Evolutionary conservation across 768 basidiomycete genomes (phyloP), one percentile per base, ranked within the genome.

Genomic region (Kwoniella pini): DNA sequence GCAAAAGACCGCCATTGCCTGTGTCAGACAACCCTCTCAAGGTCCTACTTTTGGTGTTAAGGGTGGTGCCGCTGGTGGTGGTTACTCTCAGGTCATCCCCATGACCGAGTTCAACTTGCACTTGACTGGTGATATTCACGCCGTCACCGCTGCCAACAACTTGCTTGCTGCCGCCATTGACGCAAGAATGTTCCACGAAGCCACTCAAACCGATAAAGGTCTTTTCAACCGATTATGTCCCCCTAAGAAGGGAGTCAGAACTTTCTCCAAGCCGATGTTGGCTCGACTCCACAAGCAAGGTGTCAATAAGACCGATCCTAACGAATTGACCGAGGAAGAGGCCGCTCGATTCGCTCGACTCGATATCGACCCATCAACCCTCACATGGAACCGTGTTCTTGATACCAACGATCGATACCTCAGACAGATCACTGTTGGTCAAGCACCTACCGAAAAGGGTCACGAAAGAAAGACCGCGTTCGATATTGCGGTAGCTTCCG

Each of bases 11-110:
- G 85, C 92, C 10, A 97, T 96, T 78, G 95, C 96, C 45, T 96
- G 93, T 77, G 93, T 98, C 22, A 88, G 95, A 56, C 96, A 99
- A 76, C 96, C 96, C 3, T 93, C 91, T 81, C 95, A 99, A 79
- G 95, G 96, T 12, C 95, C 95, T 31, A 98, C 95, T 0, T 99
- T 98, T 77, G 95, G 95, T 68, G 96, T 99, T 82, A 99, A 99
- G 80, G 95, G 95, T 68, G 96, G 95, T 70, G 95, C 95, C 36
- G 95, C 95, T 42, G 95, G 96, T 39, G 95, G 95, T 62, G 95
- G 95, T 53, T 99, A 98, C 82, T 92, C 91, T 76, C 94, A 96
- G 76, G 90, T 99, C 72, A 98, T 98, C 80, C 95, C 95, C 40
- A 97, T 98, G 95, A 95, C 97, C 73, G 95, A 97, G 89, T 98